phyloP scores from a whole-genome alignment of 1,139 yeast species.

The Saccharomyces hybrid region DNA sequence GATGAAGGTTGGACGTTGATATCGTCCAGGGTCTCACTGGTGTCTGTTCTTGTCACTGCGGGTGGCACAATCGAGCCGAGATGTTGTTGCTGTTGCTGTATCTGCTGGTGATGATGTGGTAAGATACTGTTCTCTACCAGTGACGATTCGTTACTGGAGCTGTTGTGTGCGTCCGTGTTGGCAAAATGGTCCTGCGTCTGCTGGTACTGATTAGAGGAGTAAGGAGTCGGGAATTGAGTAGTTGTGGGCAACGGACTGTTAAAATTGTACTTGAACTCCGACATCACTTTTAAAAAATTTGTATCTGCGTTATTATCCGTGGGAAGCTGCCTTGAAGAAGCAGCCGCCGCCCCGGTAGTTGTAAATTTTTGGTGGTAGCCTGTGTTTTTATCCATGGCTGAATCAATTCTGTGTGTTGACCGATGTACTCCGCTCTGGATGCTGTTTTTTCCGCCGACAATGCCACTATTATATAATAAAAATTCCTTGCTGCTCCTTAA shows the following conservation, averaged over 20 bases:
- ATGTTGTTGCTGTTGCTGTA: not conserved
- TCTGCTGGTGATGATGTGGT: not conserved
- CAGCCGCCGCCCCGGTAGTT: not conserved
- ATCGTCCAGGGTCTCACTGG: conserved; percentile 20
- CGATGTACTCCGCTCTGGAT: not conserved
- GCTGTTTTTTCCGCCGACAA: not conserved
- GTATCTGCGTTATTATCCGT: conserved; percentile 12
- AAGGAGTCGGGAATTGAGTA: conserved; percentile 31
- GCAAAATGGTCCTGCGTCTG: conserved; percentile 6
- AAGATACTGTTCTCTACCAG: not conserved
- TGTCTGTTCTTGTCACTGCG: conserved; percentile 3
- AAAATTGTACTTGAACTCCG: conserved; percentile 25
- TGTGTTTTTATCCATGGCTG: not conserved
- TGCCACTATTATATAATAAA: not conserved
- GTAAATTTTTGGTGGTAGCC: not conserved
- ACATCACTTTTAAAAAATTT: conserved; percentile 18
- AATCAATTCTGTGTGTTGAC: not conserved
- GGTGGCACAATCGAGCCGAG: not conserved
- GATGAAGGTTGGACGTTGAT: conserved; percentile 30
- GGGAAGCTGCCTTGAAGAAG: not conserved
- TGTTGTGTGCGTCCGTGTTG: conserved; percentile 5
- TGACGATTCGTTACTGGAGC: conserved; percentile 1
- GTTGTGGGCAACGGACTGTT: conserved; percentile 28
- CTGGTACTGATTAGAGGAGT: conserved; percentile 22
- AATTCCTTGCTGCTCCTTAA: not conserved